These are phyloP conservation scores for Telopea speciosissima DNA, from an alignment of 177 flowering plant species.

Conservation along the genomic window DNA sequence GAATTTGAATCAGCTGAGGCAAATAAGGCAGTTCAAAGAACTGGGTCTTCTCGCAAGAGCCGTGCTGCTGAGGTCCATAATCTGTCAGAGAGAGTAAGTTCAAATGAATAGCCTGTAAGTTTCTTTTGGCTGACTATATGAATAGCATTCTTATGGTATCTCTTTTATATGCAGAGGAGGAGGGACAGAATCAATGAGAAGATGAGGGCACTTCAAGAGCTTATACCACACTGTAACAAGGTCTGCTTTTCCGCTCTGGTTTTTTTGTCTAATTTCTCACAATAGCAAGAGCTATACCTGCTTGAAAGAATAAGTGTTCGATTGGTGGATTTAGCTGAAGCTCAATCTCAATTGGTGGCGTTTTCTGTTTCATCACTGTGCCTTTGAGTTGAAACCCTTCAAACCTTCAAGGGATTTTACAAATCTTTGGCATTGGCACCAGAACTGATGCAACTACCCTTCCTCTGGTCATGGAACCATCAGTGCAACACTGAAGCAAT, in stretches of 20 bases:
- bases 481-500: too few relatives aligned
- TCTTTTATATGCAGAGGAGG: constrained; percentile 24
- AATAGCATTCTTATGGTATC: background rate
- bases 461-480: too few relatives aligned
- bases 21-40: constrained; percentile 27
- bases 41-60: constrained; percentile 32
- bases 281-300: background rate
- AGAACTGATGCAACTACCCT: too few relatives aligned
- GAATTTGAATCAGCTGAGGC: constrained; percentile 37
- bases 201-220: background rate
- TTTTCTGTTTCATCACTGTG: background rate
- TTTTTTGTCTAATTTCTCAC: background rate
- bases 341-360: background rate
- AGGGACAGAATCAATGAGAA: constrained; percentile 27
- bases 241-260: constrained; percentile 1
- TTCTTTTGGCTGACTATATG: background rate
- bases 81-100: constrained; percentile 49
- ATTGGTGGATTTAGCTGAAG: too few relatives aligned
- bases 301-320: background rate
- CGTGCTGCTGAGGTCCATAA: constrained; percentile 68
- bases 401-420: too few relatives aligned
- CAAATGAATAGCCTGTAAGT: background rate
- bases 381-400: background rate
- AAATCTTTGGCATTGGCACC: too few relatives aligned
- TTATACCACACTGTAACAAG: constrained; percentile 24